Conservation (phyloP, 345 rosid species). For the Lepidium sativum region DNA sequence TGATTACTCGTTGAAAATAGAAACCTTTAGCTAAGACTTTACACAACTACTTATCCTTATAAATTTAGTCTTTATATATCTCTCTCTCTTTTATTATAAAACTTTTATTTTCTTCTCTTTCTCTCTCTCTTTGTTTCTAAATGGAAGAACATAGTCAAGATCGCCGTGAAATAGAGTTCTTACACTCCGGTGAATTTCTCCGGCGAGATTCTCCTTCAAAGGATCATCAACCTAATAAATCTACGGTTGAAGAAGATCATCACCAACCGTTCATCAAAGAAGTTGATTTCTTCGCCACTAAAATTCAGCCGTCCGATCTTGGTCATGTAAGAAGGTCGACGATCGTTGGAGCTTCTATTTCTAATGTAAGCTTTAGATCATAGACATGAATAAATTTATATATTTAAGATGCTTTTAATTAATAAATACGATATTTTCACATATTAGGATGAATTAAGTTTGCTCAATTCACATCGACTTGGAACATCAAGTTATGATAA, state of each 20-base stretch:
- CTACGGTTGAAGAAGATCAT: constrained; percentile 10
- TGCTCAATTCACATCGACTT: constrained; percentile 32
- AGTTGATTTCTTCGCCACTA: constrained; percentile 70
- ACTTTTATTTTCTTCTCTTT: not conserved
- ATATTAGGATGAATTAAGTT: constrained; percentile 51
- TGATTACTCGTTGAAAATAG: constrained; percentile 31
- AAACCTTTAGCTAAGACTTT: constrained; percentile 27
- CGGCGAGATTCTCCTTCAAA: constrained; percentile 22
- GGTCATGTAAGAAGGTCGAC: constrained; percentile 25
- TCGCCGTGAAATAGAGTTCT: constrained; percentile 48
- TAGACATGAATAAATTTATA: not conserved
- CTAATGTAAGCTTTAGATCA: constrained; percentile 44
- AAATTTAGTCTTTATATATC: constrained; percentile 6
- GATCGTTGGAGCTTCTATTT: constrained; percentile 29
- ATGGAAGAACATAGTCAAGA: constrained; percentile 52
- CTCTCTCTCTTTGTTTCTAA: constrained; percentile 11
- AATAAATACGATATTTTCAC: not conserved
- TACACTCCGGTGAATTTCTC: constrained; percentile 43
- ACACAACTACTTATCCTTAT: constrained; percentile 11
- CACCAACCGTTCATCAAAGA: constrained; percentile 43
- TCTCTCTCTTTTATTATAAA: not conserved
- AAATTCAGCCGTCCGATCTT: constrained; percentile 27
- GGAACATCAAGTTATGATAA: constrained; percentile 28
- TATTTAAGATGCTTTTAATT: not conserved
- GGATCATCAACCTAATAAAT: constrained; percentile 14